phyloP scores from a whole-genome alignment of 2,329 filamentous ascomycete genomes.

The Botrytis aclada region DNA sequence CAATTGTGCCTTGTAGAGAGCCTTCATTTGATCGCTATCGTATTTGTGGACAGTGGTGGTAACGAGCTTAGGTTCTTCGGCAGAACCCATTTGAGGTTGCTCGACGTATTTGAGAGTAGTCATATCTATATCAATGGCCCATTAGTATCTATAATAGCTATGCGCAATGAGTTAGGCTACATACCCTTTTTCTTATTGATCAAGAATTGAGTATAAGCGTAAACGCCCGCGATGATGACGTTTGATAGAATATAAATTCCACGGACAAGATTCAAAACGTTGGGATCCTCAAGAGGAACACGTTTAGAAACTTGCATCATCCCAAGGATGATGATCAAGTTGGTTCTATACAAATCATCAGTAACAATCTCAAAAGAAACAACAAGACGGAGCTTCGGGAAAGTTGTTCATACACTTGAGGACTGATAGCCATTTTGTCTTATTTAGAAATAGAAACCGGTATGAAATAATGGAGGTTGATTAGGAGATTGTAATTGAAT shows the following conservation, averaged over 20 bases:
- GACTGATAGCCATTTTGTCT: conserved; percentile 59
- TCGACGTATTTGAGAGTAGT: conserved; percentile 99
- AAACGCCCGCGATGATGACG: conserved; percentile 78
- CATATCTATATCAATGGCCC: conserved; percentile 63
- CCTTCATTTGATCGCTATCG: conserved; percentile 80
- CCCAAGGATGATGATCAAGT: conserved; percentile 89
- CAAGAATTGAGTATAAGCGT: conserved; percentile 77
- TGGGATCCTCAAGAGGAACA: conserved; percentile 89
- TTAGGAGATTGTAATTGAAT: conserved; percentile 25
- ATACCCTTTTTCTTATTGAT: conserved; percentile 98
- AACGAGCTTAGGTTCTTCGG: conserved; percentile 92
- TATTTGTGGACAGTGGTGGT: conserved; percentile 97
- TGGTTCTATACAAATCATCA: conserved; percentile 59
- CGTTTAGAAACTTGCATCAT: conserved; percentile 99
- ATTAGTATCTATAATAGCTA: neutral
- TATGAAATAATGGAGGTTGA: neutral
- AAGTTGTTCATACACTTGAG: conserved; percentile 64
- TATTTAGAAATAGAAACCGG: conserved; percentile 17
- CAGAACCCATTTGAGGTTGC: conserved; percentile 86
- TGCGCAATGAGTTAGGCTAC: conserved; percentile 32
- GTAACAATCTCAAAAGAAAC: conserved; percentile 17
- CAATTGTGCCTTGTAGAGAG: conserved; percentile 82
- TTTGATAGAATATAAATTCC: conserved; percentile 64
- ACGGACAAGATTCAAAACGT: conserved; percentile 62
- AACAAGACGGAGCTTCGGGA: conserved; percentile 16